Evolutionary conservation across 768 basidiomycete species (phyloP), one percentile per base, ranked within the genome.

Genomic region (Boletus coccyginus): DNA sequence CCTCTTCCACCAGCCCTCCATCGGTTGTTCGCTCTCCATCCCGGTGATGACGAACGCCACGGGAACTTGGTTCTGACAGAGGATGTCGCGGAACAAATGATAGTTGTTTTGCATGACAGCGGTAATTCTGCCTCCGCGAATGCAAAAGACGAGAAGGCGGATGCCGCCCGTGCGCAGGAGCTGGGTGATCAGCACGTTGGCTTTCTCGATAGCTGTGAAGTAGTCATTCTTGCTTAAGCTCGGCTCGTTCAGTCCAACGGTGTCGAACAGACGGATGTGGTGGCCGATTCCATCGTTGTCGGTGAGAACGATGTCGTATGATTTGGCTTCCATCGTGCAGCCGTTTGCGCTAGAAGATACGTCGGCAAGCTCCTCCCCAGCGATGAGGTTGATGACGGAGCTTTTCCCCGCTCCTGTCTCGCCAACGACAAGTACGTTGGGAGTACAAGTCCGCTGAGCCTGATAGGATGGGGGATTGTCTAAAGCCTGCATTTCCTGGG

Each of bases 341-440:
- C 74, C 75, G 0, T 31, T 43, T 12, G 72, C 70, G 1, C 63
- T 19, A 19, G 66, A 63, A 11, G 72, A 73, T 9, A 68, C 64
- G 0, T 31, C 38, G 5, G 76, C 76, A 6, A 63, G 45, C 0
- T 61, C 14, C 6, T 58, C 39, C 12, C 68, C 69, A 19, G 62
- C 63, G 38, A 78, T 57, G 65, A 78, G 71, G 57, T 78, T 78
- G 52, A 78, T 58, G 32, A 77, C 65, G 2, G 74, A 75, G 54
- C 77, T 78, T 53, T 78, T 78, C 10, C 73, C 67, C 6, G 42
- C 56, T 1, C 67, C 67, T 29, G 67, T 67, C 55, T 70, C 67
- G 7, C 67, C 72, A 13, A 78, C 76, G 38, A 64, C 68, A 16
- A 68, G 76, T 8, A 57, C 65, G 11, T 78, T 78, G 44, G 74